Evolutionary conservation across 1,284 basidiomycete species (phyloP).

Genomic region (Uromyces viciae-fabae): DNA sequence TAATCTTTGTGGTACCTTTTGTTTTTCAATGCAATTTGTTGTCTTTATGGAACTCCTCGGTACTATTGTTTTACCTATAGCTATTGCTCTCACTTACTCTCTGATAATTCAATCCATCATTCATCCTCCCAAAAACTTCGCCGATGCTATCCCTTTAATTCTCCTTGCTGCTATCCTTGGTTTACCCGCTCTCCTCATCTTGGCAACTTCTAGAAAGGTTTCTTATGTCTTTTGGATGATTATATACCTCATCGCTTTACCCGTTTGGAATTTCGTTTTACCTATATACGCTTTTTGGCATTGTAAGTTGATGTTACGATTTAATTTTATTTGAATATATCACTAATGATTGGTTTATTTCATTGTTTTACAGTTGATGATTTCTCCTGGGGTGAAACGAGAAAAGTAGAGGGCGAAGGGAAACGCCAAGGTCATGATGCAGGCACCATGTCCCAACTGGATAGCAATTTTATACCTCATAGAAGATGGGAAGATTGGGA

Average conservation of each 20-base stretch:
- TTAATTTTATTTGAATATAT: neutral
- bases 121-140: constrained; percentile 75
- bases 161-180: constrained; percentile 85
- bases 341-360: neutral
- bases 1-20: constrained; percentile 68
- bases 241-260: constrained; percentile 84
- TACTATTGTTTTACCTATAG: constrained; percentile 89
- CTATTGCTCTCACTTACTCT: constrained; percentile 84
- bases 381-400: constrained; percentile 98
- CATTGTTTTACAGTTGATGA: constrained; percentile 66
- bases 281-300: constrained; percentile 98
- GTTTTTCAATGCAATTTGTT: constrained; percentile 67
- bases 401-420: constrained; percentile 86
- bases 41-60: constrained; percentile 98
- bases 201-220: constrained; percentile 88
- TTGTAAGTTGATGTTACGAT: constrained; percentile 55
- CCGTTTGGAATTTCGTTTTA: constrained; percentile 90
- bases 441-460: constrained; percentile 59
- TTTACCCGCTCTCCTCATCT: constrained; percentile 83
- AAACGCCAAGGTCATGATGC: constrained; percentile 56
- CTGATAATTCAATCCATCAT: constrained; percentile 73
- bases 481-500: constrained; percentile 99
- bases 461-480: constrained; percentile 76
- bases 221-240: constrained; percentile 98
- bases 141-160: constrained; percentile 89